phyloP scores from a whole-genome alignment of 305 asterid species.

The Ruellia speciosa region DNA sequence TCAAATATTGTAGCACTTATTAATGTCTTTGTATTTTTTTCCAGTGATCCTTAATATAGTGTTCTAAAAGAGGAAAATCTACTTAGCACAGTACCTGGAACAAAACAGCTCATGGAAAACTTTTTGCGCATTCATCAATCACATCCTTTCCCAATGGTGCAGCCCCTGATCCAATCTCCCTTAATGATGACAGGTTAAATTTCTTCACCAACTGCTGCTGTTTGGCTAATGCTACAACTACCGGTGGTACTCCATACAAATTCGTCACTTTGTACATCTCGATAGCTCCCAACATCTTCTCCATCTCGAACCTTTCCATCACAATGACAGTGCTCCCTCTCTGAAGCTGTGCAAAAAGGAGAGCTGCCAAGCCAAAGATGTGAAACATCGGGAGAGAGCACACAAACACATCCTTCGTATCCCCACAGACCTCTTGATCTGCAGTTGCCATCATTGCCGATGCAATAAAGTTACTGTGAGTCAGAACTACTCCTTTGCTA shows the following conservation, averaged over 20 bases:
- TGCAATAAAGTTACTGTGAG: slow-evolving; percentile 33
- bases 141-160: slow-evolving; percentile 33
- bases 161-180: slow-evolving; percentile 32
- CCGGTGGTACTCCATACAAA: slow-evolving; percentile 31
- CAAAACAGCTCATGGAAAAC: slow-evolving; percentile 27
- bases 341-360: slow-evolving; percentile 31
- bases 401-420: slow-evolving; percentile 19
- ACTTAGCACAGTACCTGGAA: slow-evolving; percentile 17
- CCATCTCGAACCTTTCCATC: slow-evolving; percentile 29
- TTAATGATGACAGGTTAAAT: slow-evolving; percentile 26
- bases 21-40: no score
- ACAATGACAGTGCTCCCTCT: slow-evolving; percentile 34
- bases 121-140: slow-evolving; percentile 25
- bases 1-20: no score
- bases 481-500: slow-evolving; percentile 33
- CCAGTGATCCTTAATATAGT: no score
- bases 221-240: slow-evolving; percentile 23
- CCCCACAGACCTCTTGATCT: slow-evolving; percentile 24
- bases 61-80: not conserved
- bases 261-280: slow-evolving; percentile 26
- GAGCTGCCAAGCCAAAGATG: slow-evolving; percentile 13
- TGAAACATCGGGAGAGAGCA: slow-evolving; percentile 34
- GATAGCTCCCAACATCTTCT: slow-evolving; percentile 25
- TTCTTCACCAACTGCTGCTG: slow-evolving; percentile 22
- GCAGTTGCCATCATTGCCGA: slow-evolving; percentile 22